Evolutionary conservation across 1,139 yeast genomes (phyloP).

Genomic region (Debaryomyces fabryi): DNA sequence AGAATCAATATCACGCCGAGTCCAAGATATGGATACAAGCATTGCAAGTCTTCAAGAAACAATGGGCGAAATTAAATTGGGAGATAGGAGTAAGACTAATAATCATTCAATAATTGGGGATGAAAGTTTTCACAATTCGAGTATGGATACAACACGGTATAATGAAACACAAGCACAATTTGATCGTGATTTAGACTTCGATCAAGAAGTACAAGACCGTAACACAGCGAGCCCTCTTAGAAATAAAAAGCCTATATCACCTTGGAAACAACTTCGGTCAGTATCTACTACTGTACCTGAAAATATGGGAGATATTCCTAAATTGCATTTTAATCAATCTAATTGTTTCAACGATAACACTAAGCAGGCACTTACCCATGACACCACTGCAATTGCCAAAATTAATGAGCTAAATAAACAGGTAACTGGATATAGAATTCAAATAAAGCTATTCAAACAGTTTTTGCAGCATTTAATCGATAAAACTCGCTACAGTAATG

Average conservation of each 20-base stretch:
- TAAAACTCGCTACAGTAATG: conserved; percentile 20
- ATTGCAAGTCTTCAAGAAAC: conserved; percentile 27
- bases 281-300: conserved; percentile 13
- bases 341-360: neutral
- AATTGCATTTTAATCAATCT: conserved; percentile 11
- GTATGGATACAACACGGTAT: conserved; percentile 24
- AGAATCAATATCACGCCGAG: conserved; percentile 5
- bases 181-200: conserved; percentile 33
- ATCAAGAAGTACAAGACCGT: conserved; percentile 10
- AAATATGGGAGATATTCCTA: conserved; percentile 14
- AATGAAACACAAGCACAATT: conserved; percentile 37
- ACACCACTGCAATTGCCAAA: conserved; percentile 17
- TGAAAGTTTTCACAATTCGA: conserved; percentile 8
- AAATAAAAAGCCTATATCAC: conserved; percentile 17
- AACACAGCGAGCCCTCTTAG: conserved; percentile 11
- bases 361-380: conserved; percentile 3
- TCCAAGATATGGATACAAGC: conserved; percentile 24
- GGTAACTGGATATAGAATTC: conserved; percentile 46
- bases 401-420: conserved; percentile 42
- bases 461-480: conserved; percentile 43
- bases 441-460: conserved; percentile 45
- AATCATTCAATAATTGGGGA: neutral
- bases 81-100: neutral
- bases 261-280: conserved; percentile 39
- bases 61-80: conserved; percentile 20